A percentile compares a stretch with the other conserved stretches of the same genome.
Evolutionary conservation across 108 stramenopile species (phyloP).

Genomic region (Schizochytrium sp.): DNA sequence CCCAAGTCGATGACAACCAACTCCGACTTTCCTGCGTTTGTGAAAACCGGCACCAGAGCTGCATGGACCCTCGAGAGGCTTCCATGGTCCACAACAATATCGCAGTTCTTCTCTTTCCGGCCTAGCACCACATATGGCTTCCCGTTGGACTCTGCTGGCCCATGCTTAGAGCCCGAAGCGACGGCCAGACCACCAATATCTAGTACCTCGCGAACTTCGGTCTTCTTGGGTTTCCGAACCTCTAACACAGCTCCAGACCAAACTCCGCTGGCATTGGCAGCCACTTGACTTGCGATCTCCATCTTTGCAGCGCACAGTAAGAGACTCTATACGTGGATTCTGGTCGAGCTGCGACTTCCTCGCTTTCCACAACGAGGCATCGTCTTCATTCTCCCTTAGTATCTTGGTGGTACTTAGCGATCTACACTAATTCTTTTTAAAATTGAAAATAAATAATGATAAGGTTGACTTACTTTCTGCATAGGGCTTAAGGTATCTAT

Average conservation of each 20-base stretch:
- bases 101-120: neutral
- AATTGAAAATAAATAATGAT: no score
- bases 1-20: slow-evolving; percentile 42
- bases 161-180: no score
- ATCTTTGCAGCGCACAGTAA: neutral
- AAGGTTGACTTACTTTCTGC: no score
- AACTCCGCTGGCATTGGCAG: neutral
- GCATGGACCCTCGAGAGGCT: slow-evolving; percentile 25
- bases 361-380: no score
- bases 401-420: no score
- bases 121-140: neutral
- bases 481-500: no score
- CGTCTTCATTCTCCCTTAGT: no score
- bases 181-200: neutral
- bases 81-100: neutral
- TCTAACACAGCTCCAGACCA: slow-evolving; percentile 1
- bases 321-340: no score
- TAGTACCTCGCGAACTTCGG: neutral
- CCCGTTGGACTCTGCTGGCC: neutral
- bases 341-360: no score
- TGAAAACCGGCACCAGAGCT: slow-evolving; percentile 18
- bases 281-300: neutral
- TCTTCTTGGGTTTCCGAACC: neutral
- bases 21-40: slow-evolving; percentile 8
- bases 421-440: no score